Percentiles rank a stretch among this genome's conserved stretches.
Evolutionary conservation across 768 basidiomycete species (phyloP).

Genomic region (Lactarius hengduanensis): DNA sequence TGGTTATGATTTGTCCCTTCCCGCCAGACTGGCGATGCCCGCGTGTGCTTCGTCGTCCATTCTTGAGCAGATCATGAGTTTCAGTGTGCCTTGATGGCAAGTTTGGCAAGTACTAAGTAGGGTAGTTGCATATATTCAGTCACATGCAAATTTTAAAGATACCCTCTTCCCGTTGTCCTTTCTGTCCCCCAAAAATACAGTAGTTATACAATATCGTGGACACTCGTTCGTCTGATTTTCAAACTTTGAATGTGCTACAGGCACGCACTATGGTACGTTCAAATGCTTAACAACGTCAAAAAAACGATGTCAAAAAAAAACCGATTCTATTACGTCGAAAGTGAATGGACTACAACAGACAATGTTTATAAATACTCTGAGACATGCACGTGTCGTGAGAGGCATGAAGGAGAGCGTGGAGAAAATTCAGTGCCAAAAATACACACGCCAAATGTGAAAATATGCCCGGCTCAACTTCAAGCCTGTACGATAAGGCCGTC

Average conservation of each 20-base stretch:
- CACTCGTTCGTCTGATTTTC: too few species aligned
- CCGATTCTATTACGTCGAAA: constrained; percentile 15
- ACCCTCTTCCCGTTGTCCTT: too few species aligned
- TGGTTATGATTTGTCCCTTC: too few species aligned
- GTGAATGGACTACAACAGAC: constrained; percentile 8
- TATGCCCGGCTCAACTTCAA: neutral
- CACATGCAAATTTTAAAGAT: too few species aligned
- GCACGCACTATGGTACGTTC: neutral
- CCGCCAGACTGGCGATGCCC: too few species aligned
- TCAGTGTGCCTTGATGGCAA: too few species aligned
- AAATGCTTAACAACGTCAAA: neutral
- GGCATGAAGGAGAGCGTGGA: constrained; percentile 8
- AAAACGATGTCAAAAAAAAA: neutral
- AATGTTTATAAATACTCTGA: constrained; percentile 19
- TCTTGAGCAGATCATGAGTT: too few species aligned
- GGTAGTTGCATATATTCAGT: too few species aligned
- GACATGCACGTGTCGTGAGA: constrained; percentile 7
- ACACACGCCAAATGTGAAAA: neutral
- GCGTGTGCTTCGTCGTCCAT: too few species aligned
- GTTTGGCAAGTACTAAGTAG: too few species aligned
- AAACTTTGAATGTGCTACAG: neutral
- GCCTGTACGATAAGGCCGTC: constrained; percentile 13
- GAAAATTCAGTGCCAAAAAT: neutral
- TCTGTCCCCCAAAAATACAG: too few species aligned
- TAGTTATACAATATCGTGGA: too few species aligned